These are phyloP conservation scores for Anisogramma anomala DNA, from an alignment of 2,329 filamentous ascomycete species.

Conservation along the genomic window DNA sequence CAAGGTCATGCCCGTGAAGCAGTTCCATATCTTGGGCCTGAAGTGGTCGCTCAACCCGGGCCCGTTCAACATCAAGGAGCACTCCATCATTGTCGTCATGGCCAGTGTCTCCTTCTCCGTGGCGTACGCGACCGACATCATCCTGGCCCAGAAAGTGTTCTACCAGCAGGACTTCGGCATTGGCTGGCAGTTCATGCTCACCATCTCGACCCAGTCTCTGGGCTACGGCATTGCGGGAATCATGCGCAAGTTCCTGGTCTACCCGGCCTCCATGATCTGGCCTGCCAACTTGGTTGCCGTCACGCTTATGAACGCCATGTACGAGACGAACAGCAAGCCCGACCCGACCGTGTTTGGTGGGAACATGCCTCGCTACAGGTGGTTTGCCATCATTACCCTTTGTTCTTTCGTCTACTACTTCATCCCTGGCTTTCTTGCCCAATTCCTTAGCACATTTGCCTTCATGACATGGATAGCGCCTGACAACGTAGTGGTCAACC, in stretches of 20 bases:
- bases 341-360: conserved; percentile 49
- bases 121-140: conserved; percentile 63
- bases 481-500: conserved; percentile 56
- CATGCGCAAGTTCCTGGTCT: conserved; percentile 52
- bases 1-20: conserved; percentile 36
- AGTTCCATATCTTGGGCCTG: conserved; percentile 41
- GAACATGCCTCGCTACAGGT: conserved; percentile 51
- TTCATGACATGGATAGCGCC: conserved; percentile 63
- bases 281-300: conserved; percentile 55
- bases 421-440: conserved; percentile 57
- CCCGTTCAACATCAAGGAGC: conserved; percentile 61
- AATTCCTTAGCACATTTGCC: conserved; percentile 59
- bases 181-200: conserved; percentile 53
- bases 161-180: conserved; percentile 61
- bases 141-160: conserved; percentile 59
- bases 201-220: conserved; percentile 56
- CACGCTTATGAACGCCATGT: conserved; percentile 60
- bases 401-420: conserved; percentile 55
- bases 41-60: conserved; percentile 52
- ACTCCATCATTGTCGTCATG: conserved; percentile 57
- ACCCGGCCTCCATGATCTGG: conserved; percentile 65
- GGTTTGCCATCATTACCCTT: conserved; percentile 48
- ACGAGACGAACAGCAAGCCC: conserved; percentile 43
- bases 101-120: conserved; percentile 59
- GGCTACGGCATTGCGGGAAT: conserved; percentile 60